A percentile compares a stretch with the other conserved stretches of the same genome.
Evolutionary conservation across 352 stramenopile genomes (phyloP).

Genomic region (Phytophthora citrophthora): DNA sequence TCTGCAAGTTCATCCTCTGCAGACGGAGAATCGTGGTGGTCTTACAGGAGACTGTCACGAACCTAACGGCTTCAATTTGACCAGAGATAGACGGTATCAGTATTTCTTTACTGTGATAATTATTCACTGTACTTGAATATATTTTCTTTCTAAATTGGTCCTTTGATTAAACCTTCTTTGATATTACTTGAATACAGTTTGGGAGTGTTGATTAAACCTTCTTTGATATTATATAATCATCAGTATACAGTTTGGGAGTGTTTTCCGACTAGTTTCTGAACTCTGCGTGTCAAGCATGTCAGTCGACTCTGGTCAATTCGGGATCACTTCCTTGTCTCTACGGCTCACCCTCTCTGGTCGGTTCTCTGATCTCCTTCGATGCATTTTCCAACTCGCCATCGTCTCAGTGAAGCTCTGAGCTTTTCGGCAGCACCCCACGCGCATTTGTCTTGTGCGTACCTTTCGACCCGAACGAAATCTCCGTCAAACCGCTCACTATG

Average conservation of each 20-base stretch:
- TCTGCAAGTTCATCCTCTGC: background rate
- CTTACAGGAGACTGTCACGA: constrained; percentile 12
- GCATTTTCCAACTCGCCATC: constrained; percentile 17
- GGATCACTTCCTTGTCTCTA: constrained; percentile 19
- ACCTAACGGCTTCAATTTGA: constrained; percentile 27
- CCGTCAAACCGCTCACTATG: constrained; percentile 4
- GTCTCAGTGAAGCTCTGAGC: background rate
- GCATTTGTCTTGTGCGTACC: constrained; percentile 6
- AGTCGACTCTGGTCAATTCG: constrained; percentile 17
- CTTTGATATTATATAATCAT: background rate
- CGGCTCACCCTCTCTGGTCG: constrained; percentile 28
- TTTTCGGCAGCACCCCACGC: background rate
- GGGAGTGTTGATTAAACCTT: no score
- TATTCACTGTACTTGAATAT: background rate
- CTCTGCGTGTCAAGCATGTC: constrained; percentile 11
- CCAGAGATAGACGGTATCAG: constrained; percentile 1
- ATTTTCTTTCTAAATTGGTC: no score
- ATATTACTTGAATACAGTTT: no score
- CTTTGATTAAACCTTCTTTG: no score
- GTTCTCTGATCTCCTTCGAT: constrained; percentile 24
- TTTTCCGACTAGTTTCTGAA: constrained; percentile 22
- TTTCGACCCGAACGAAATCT: background rate
- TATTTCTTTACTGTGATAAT: background rate
- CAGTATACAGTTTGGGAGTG: background rate
- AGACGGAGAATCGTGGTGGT: constrained; percentile 11